phyloP scores from a whole-genome alignment of 2,329 filamentous ascomycete species.

The Botrytis porri region DNA sequence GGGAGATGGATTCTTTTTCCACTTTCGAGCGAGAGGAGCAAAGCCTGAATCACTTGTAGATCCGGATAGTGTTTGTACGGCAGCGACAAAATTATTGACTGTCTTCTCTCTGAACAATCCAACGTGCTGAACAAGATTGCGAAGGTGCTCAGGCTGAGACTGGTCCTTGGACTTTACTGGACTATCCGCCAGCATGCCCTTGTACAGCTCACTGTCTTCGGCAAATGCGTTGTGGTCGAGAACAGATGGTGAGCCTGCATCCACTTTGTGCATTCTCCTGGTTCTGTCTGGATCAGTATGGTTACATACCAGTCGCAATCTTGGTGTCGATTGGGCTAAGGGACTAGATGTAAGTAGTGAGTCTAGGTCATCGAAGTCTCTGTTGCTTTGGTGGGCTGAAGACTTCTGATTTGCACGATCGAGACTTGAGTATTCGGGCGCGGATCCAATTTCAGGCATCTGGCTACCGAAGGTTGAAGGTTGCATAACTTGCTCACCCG shows the following conservation, averaged over 20 bases:
- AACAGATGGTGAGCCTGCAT: conserved; percentile 24
- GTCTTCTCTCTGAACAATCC: neutral
- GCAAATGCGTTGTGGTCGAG: conserved; percentile 23
- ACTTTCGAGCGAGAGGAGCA: neutral
- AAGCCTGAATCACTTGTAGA: conserved; percentile 8
- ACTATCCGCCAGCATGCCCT: conserved; percentile 16
- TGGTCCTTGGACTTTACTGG: neutral
- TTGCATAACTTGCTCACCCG: neutral
- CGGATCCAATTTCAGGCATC: neutral
- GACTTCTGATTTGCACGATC: neutral
- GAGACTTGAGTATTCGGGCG: neutral
- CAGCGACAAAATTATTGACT: conserved; percentile 1
- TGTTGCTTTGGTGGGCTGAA: neutral
- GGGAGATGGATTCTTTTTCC: conserved; percentile 34
- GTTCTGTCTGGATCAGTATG: conserved; percentile 25
- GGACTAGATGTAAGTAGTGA: conserved; percentile 32
- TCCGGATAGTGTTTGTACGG: neutral
- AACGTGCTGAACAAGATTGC: neutral
- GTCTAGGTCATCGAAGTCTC: conserved; percentile 16
- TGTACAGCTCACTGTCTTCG: neutral
- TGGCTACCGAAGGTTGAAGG: neutral
- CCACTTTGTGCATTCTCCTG: conserved; percentile 24
- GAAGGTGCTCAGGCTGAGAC: neutral
- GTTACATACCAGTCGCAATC: conserved; percentile 28
- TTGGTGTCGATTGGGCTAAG: conserved; percentile 33